phyloP scores from a whole-genome alignment of 106 monocot species.

The Acorus calamus region DNA sequence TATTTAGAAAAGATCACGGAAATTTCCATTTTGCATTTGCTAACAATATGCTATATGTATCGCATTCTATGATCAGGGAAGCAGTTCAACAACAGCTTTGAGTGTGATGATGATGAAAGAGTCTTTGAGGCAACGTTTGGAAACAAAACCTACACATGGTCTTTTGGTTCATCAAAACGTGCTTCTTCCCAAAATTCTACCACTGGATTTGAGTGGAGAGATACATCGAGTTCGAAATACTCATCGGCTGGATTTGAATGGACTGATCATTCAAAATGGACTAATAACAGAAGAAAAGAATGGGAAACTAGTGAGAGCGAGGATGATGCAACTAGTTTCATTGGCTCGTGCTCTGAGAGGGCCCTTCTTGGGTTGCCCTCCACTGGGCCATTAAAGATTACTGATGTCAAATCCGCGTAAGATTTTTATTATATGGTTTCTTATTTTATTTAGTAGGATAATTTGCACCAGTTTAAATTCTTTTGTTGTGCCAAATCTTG shows the following conservation, averaged over 20 bases:
- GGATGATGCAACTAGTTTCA: slow-evolving; percentile 13
- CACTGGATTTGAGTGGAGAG: slow-evolving; percentile 62
- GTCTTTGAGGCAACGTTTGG: slow-evolving; percentile 30
- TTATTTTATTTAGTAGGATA: too few relatives aligned
- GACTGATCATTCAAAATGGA: neutral
- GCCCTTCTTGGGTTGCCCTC: slow-evolving; percentile 66
- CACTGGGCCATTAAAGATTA: slow-evolving; percentile 55
- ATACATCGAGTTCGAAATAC: neutral
- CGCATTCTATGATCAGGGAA: slow-evolving; percentile 23
- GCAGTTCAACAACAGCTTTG: slow-evolving; percentile 17
- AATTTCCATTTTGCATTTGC: too few relatives aligned
- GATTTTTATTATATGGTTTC: slow-evolving; percentile 9
- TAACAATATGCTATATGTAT: too few relatives aligned
- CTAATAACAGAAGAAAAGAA: slow-evolving; percentile 1
- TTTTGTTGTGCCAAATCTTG: slow-evolving; percentile 5
- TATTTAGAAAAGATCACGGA: too few relatives aligned
- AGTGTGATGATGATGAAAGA: slow-evolving; percentile 35
- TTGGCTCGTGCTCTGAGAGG: slow-evolving; percentile 39
- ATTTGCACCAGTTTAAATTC: neutral
- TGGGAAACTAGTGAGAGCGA: slow-evolving; percentile 1
- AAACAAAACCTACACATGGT: slow-evolving; percentile 60
- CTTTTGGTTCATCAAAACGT: slow-evolving; percentile 31
- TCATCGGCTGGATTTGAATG: too few relatives aligned
- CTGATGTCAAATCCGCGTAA: slow-evolving; percentile 82
- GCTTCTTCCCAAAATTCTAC: slow-evolving; percentile 18